Conservation (phyloP, 345 rosid genomes). For the Hevea brasiliensis region DNA sequence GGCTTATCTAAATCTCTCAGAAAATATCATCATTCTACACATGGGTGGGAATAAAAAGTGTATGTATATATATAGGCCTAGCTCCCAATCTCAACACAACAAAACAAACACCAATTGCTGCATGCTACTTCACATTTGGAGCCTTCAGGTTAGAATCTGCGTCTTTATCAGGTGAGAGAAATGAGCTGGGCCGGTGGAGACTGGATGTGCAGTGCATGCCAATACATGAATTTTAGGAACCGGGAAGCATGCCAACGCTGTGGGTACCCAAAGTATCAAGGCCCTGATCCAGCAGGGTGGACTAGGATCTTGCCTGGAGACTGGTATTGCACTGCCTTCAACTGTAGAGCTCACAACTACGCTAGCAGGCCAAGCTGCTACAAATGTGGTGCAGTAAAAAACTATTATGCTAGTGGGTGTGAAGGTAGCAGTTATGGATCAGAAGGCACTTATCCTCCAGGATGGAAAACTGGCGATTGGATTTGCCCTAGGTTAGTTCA, state of each 20-base stretch:
- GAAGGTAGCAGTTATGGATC: neutral
- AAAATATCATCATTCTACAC: no score
- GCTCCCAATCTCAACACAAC: no score
- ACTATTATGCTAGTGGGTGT: constrained; percentile 17
- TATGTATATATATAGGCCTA: no score
- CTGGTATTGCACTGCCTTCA: constrained; percentile 66
- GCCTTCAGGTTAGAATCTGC: constrained; percentile 11
- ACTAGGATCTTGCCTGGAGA: constrained; percentile 60
- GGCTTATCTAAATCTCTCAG: no score
- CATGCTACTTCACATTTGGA: no score
- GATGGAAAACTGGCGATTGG: constrained; percentile 90
- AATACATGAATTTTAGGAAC: constrained; percentile 70
- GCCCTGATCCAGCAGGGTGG: constrained; percentile 60
- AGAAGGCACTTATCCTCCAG: constrained; percentile 38
- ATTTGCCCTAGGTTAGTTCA: constrained; percentile 56
- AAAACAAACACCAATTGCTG: no score
- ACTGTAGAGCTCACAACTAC: constrained; percentile 74
- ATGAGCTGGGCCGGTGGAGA: constrained; percentile 88
- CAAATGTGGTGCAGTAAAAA: constrained; percentile 59
- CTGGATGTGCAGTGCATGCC: constrained; percentile 78
- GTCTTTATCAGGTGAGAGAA: neutral
- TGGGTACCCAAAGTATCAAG: constrained; percentile 65
- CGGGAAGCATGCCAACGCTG: constrained; percentile 71
- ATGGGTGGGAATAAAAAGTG: no score
- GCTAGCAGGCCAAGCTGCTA: constrained; percentile 71